Evolutionary conservation across 75 land plant species (phyloP), one percentile per base, ranked within the genome.

Genomic region (Selaginella tamariscina): DNA sequence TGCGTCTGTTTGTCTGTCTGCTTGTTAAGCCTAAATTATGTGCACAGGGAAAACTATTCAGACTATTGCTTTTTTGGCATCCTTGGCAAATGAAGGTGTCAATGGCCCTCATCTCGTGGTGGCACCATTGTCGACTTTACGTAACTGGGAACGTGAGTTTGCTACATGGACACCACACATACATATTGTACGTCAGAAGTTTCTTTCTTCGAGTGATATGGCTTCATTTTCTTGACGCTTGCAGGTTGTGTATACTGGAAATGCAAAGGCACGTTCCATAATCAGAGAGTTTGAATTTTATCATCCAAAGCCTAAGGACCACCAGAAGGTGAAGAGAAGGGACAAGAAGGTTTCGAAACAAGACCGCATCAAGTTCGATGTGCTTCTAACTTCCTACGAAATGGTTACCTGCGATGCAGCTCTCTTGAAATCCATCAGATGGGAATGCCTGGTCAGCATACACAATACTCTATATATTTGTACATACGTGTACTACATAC

Each of bases 101-200:
- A 28, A 39, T 33, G 55, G 31, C 13, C 99, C 99, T 32, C 89
- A 87, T 81, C 72, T 95, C 32, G 97, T 95, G 0, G 83, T 95
- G 23, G 99, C 99, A 15, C 99, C 99, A 26, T 85, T 91, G 27
- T 91, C 96, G 31, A 91, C 99, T 30, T 62, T 95, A 54, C 75
- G 97, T 9, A 95, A 95, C 55, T 95, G 99, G 99, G 99, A 95
- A 67, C 96, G 99, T 49, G 99, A 95, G 73, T 95, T 95, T 81
- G 78, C 97, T 33, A 90, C 88, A 20, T 95, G 99, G 99, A 89
- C 92, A 9, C 99, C 99, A 24, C 97, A 95, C 9, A 79, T 95
- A 88, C 90, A 95, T 75, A 86, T 84, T 72, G 99, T 95, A 95
- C 74, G 99, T 76, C 65, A 20, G 5, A 29, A 33, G 21, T 11